Percentiles rank a stretch among this genome's conserved stretches.
These are phyloP conservation scores for Candida mesenterica DNA, from an alignment of 1,139 yeast genomes.

Conservation along the genomic window DNA sequence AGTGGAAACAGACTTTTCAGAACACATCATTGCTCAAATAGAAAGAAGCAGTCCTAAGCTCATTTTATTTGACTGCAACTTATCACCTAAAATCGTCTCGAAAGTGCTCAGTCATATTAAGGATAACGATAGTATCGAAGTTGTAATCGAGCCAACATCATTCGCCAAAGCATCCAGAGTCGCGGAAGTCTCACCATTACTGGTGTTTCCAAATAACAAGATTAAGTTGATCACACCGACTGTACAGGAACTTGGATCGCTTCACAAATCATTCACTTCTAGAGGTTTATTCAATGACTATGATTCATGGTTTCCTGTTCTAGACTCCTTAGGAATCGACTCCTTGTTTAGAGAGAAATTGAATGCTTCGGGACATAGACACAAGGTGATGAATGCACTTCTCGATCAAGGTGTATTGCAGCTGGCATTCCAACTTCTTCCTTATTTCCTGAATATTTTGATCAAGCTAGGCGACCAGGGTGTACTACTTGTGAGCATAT, in stretches of 20 bases:
- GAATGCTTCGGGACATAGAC: conserved; percentile 22
- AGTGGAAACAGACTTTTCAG: conserved; percentile 46
- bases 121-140: conserved; percentile 11
- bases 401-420: conserved; percentile 57
- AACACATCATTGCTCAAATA: conserved; percentile 39
- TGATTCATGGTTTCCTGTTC: conserved; percentile 70
- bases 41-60: conserved; percentile 33
- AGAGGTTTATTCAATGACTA: conserved; percentile 56
- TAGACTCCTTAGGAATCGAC: conserved; percentile 61
- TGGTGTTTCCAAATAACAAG: conserved; percentile 31
- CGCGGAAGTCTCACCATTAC: conserved; percentile 18
- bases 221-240: conserved; percentile 67
- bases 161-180: conserved; percentile 52
- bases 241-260: conserved; percentile 52
- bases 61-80: conserved; percentile 68
- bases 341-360: conserved; percentile 43
- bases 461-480: conserved; percentile 73
- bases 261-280: conserved; percentile 49
- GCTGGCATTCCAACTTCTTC: conserved; percentile 67
- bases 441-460: conserved; percentile 66
- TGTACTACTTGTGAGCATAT: conserved; percentile 44
- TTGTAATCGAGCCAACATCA: conserved; percentile 79
- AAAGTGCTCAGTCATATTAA: conserved; percentile 30
- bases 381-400: conserved; percentile 23
- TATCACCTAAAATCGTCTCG: conserved; percentile 44